Evolutionary conservation across 345 rosid genomes (phyloP), one percentile per base, ranked within the genome.

Genomic region (Syzygium aqueum): DNA sequence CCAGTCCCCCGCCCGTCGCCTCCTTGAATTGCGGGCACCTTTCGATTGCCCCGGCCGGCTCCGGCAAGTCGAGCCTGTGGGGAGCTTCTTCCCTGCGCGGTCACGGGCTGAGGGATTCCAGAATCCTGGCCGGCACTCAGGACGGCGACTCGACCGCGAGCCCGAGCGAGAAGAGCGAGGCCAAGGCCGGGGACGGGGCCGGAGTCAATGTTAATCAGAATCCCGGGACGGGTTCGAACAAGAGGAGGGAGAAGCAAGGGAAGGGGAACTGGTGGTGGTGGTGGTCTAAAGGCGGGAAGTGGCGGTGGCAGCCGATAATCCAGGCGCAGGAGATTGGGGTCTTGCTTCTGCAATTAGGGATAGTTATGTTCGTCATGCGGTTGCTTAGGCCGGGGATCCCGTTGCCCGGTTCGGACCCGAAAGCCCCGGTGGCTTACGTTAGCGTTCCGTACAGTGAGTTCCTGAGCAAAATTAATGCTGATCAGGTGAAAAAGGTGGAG

Each of bases 381-480:
- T 89, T 96, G 91, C 95, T 97, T 51, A 94, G 99, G 8, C 98
- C 96, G 4, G 98, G 97, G n/a, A 90, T 96, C 53, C 96, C 97
- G 3, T 90, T 95, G 49, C 99, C 98, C 2, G 98, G 99, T 3
- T 93, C 96, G 12, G 98, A 97, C 90, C 98, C 98, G 0, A 91
- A 95, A 57, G 91, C 91, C 4, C 97, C 93, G 46, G 93, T 96
- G 12, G 92, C 92, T 27, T 91, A 93, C 43, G 85, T 95, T 46
- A 92, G 93, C 57, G 99, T 97, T 4, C 99, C 99, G 13, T 97
- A 96, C 87, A 96, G 99, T 84, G 98, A 95, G 6, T 97, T 97
- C 80, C 91, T 97, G 88, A 93, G 94, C 87, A 96, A 93, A 89
- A 94, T 96, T 78, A 95, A 85, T 40, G 85, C 87, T 77, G 92